Base-by-base conservation (phyloP, 2,329 filamentous ascomycete genomes). In the Fusarium oligoseptatum region DNA sequence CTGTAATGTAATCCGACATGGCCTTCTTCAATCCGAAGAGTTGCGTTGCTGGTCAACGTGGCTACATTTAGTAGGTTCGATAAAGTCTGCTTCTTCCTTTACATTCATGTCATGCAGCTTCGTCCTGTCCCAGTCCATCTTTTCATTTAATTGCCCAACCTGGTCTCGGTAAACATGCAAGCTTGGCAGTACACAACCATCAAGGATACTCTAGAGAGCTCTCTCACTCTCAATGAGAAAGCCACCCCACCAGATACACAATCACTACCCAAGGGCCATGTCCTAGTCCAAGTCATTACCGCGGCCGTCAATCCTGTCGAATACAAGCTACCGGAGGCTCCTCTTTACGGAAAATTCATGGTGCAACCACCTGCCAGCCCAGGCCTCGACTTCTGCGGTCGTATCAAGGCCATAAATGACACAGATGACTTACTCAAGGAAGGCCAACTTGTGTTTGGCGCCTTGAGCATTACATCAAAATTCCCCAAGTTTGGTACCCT, bases 401-500 rank as follows among this genome's bases (percentile, higher is more conserved):
- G 50, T 55, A 32, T 55, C 24, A 17, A 32, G 27, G 50, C 27
- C 27, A 34, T 12, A 55, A 32, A 55, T 14, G 8, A 14, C 50
- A n/a, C 50, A 15, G 27, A 32, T 20, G 14, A 11, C 0, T 55
- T 10, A 6, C 50, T 55, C 17, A 34, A n/a, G 24, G 24, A 55
- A 55, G 50, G 24, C 12, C 50, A 55, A 32, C 50, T 55, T 11
- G 50, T 68, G 11, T 68, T 68, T 24, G 66, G 66, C 1, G 66
- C 60, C 8, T 45, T 68, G 37, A 62, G 57, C 29, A 43, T 67
- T 22, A 20, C 48, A 11, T 15, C 64, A 15, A 58, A 64, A 52
- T 60, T 64, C 24, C 50, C 66, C 37, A 66, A 57, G 57, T 66
- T 61, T n/a, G 67, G 67, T 7, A 27, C 67, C 9, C 67, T 69